Conservation (phyloP, 2,329 filamentous ascomycete species). For the Calycina herbarum region DNA sequence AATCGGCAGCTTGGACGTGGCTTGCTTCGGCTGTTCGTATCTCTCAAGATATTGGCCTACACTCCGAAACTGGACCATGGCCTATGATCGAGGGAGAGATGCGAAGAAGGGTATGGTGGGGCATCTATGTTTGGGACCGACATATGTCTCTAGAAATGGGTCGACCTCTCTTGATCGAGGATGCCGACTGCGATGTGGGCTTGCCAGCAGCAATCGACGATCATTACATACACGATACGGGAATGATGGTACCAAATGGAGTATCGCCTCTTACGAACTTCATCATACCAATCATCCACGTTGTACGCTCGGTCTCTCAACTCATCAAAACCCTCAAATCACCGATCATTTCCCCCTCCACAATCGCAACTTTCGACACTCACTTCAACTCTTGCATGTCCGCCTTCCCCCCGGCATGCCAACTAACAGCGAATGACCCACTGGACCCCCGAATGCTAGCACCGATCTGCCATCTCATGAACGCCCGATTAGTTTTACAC, state of each 20-base stretch:
- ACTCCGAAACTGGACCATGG: slow-evolving; percentile 72
- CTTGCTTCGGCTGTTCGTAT: slow-evolving; percentile 76
- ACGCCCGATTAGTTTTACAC: slow-evolving; percentile 81
- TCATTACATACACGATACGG: slow-evolving; percentile 65
- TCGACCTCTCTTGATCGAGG: slow-evolving; percentile 78
- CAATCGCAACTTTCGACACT: slow-evolving; percentile 75
- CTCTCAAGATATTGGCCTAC: slow-evolving; percentile 80
- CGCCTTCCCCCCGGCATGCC: slow-evolving; percentile 74
- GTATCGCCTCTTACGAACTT: slow-evolving; percentile 64
- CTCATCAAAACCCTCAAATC: slow-evolving; percentile 69
- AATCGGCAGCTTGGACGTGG: slow-evolving; percentile 84
- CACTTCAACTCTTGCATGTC: slow-evolving; percentile 76
- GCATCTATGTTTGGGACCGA: slow-evolving; percentile 85
- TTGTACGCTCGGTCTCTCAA: slow-evolving; percentile 74
- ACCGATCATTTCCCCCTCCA: slow-evolving; percentile 64
- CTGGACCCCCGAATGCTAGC: slow-evolving; percentile 74
- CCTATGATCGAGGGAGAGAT: slow-evolving; percentile 79
- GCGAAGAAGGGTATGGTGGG: slow-evolving; percentile 89
- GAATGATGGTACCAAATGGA: slow-evolving; percentile 52
- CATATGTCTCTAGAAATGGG: slow-evolving; percentile 78
- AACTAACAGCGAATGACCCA: slow-evolving; percentile 62
- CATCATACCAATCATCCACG: slow-evolving; percentile 76
- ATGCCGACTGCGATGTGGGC: slow-evolving; percentile 81
- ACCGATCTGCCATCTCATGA: slow-evolving; percentile 76
- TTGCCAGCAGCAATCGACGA: slow-evolving; percentile 82